A percentile compares a stretch with the other conserved stretches of the same genome.
Evolutionary conservation across 768 basidiomycete genomes (phyloP).

Genomic region (Rhodocollybia butyracea): DNA sequence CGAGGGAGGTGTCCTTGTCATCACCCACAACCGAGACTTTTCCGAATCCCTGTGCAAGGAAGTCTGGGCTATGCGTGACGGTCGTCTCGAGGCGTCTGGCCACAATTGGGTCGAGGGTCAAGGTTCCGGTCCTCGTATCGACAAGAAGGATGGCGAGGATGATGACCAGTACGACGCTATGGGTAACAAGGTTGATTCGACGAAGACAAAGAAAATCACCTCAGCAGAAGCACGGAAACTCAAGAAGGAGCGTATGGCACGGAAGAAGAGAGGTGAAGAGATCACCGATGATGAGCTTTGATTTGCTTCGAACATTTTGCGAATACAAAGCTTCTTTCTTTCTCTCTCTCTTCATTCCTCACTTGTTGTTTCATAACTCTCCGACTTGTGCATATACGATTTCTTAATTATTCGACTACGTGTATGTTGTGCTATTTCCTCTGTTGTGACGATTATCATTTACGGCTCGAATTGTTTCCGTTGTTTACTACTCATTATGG

Average conservation of each 20-base stretch:
- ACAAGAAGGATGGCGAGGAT: slow-evolving; percentile 89
- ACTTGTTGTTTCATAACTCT: slow-evolving; percentile 6
- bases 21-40: slow-evolving; percentile 98
- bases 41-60: slow-evolving; percentile 97
- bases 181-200: slow-evolving; percentile 92
- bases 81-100: slow-evolving; percentile 92
- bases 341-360: neutral
- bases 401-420: neutral
- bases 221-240: slow-evolving; percentile 81
- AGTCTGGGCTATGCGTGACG: slow-evolving; percentile 99
- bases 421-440: neutral
- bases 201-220: slow-evolving; percentile 85
- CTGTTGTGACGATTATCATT: neutral
- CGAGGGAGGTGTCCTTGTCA: slow-evolving; percentile 97
- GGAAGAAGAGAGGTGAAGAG: slow-evolving; percentile 85
- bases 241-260: slow-evolving; percentile 96
- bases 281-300: slow-evolving; percentile 64
- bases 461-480: neutral
- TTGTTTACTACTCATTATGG: neutral
- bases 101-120: slow-evolving; percentile 99
- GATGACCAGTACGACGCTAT: slow-evolving; percentile 93
- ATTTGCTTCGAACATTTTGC: too few species aligned
- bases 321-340: neutral
- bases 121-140: slow-evolving; percentile 91
- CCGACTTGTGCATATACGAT: slow-evolving; percentile 2